Percentiles rank a stretch among this genome's conserved stretches.
Evolutionary conservation across 306 rosid genomes (phyloP).

Genomic region (Vicia sativa): DNA sequence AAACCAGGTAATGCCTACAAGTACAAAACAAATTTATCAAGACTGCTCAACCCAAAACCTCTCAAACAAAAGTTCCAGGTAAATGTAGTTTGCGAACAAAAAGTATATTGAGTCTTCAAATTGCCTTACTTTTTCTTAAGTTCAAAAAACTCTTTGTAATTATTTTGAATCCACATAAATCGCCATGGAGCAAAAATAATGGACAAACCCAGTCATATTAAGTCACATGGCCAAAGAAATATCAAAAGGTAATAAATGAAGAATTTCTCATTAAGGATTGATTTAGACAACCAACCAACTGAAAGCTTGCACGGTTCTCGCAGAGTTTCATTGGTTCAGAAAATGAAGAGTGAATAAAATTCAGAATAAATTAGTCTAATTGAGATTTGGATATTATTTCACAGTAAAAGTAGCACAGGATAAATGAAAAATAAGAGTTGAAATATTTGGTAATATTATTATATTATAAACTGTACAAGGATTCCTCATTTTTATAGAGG

Average conservation of each 20-base stretch:
- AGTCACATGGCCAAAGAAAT: background rate
- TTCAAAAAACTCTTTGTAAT: background rate
- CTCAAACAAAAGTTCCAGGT: constrained; percentile 20
- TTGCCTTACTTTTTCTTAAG: no score
- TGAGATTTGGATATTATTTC: constrained; percentile 1
- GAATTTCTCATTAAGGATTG: background rate
- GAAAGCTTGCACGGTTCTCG: constrained; percentile 11
- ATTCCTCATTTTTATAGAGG: no score
- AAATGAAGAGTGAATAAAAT: constrained; percentile 5
- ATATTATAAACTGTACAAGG: no score
- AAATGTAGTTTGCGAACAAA: constrained; percentile 21
- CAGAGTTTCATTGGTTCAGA: constrained; percentile 4
- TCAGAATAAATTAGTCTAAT: constrained; percentile 18
- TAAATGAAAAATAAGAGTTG: constrained; percentile 15
- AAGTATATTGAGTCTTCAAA: no score
- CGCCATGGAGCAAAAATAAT: constrained; percentile 11
- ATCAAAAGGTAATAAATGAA: no score
- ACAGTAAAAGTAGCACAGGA: constrained; percentile 6
- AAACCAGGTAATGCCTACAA: constrained; percentile 71
- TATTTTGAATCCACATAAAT: constrained; percentile 23
- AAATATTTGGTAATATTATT: no score
- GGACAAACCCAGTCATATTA: constrained; percentile 11
- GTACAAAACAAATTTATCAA: constrained; percentile 23
- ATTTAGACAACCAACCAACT: constrained; percentile 27
- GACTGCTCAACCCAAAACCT: constrained; percentile 29